Conservation (phyloP, 805 yeast genomes). For the Metschnikowia shivogae region DNA sequence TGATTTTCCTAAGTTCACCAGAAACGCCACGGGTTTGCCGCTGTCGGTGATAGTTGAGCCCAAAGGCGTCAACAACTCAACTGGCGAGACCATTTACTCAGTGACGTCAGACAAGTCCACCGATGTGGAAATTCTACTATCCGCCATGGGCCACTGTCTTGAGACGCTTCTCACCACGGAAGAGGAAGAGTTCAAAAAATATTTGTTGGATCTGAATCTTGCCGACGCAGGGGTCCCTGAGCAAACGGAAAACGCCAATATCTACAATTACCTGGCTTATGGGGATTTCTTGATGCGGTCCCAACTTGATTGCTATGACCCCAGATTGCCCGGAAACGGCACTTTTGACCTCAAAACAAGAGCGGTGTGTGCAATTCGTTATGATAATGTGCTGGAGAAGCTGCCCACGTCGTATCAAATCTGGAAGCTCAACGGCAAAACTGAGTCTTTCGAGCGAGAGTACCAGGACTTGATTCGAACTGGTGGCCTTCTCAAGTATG, state of each 20-base stretch:
- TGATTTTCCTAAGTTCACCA: slow-evolving; percentile 39
- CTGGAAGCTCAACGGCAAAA: slow-evolving; percentile 53
- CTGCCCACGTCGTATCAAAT: slow-evolving; percentile 66
- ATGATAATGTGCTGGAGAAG: slow-evolving; percentile 61
- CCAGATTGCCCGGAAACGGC: slow-evolving; percentile 80
- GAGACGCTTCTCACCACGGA: slow-evolving; percentile 71
- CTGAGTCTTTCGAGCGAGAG: slow-evolving; percentile 83
- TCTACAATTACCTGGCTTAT: slow-evolving; percentile 68
- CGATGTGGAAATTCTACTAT: slow-evolving; percentile 63
- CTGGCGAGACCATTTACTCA: slow-evolving; percentile 44
- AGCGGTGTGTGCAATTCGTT: slow-evolving; percentile 82
- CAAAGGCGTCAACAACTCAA: slow-evolving; percentile 29
- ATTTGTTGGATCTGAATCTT: slow-evolving; percentile 18
- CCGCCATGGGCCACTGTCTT: slow-evolving; percentile 72
- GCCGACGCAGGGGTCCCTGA: slow-evolving; percentile 5
- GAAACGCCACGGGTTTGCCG: slow-evolving; percentile 40
- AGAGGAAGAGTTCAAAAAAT: slow-evolving; percentile 45
- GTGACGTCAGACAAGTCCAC: slow-evolving; percentile 67
- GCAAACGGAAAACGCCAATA: slow-evolving; percentile 17
- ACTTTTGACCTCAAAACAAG: slow-evolving; percentile 89
- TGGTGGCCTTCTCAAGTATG: slow-evolving; percentile 72
- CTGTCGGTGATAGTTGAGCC: slow-evolving; percentile 55
- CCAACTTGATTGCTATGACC: slow-evolving; percentile 80
- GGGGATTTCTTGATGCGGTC: slow-evolving; percentile 80
- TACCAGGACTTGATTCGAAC: slow-evolving; percentile 68